Conservation (phyloP, 208 protist species). For the Leishmania turanica region DNA sequence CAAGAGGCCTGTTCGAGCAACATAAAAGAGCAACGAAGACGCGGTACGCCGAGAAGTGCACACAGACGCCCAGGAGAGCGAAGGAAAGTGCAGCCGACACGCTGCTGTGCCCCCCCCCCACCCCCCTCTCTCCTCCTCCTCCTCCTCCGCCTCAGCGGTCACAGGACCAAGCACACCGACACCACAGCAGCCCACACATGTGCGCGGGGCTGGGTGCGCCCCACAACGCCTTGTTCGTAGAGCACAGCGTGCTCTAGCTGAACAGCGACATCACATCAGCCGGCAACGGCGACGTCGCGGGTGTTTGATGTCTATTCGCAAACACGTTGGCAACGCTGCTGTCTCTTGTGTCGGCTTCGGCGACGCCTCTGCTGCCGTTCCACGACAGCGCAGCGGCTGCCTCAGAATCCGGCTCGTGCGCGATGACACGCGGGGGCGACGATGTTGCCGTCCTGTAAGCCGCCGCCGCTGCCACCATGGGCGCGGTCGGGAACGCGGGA, state of each 20-base stretch:
- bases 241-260: constrained; percentile 4
- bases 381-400: background rate
- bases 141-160: background rate
- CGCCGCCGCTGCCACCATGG: background rate
- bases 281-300: background rate
- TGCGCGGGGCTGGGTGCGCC: background rate
- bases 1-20: background rate
- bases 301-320: too few relatives aligned
- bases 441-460: background rate
- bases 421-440: background rate
- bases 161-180: background rate
- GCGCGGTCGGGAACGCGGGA: background rate
- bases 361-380: background rate
- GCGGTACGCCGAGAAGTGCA: background rate
- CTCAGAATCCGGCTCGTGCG: background rate
- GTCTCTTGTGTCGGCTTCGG: background rate
- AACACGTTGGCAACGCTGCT: background rate
- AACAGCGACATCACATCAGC: constrained; percentile 15
- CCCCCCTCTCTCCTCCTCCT: too few relatives aligned
- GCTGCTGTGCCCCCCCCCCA: background rate
- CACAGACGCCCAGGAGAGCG: background rate
- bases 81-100: background rate
- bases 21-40: background rate
- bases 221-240: background rate
- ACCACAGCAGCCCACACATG: background rate